Evolutionary conservation across 2,329 filamentous ascomycete genomes (phyloP).

Genomic region (Cladosporium velox): DNA sequence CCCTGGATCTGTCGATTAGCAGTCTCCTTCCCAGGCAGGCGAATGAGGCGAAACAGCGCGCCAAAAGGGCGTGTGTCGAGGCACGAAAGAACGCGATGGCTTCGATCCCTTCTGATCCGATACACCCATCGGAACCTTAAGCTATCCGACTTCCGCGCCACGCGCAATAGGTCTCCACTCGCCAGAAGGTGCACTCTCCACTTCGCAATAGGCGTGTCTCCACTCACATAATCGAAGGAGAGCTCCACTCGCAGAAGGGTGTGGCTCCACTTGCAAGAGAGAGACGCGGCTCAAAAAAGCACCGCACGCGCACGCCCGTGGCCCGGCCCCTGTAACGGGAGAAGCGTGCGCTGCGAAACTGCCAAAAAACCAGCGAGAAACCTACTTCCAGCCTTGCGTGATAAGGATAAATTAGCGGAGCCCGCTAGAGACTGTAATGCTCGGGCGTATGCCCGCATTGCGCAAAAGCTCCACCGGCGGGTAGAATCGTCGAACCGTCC

Average conservation of each 20-base stretch:
- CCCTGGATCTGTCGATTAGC: neutral
- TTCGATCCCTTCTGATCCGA: neutral
- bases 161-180: constrained; percentile 2
- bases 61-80: neutral
- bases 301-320: neutral
- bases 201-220: neutral
- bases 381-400: constrained; percentile 17
- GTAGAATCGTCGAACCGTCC: neutral
- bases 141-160: constrained; percentile 20
- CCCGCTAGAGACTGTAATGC: neutral
- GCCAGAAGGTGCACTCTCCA: neutral
- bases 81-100: neutral
- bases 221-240: neutral
- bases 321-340: neutral
- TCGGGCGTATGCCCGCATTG: constrained; percentile 16
- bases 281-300: neutral
- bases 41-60: neutral
- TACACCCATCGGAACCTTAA: constrained; percentile 13
- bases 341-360: neutral
- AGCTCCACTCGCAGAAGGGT: neutral
- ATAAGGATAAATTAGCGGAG: neutral
- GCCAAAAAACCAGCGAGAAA: constrained; percentile 14
- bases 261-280: neutral
- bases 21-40: neutral
- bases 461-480: constrained; percentile 10